These are phyloP conservation scores for Ajuga chamaepitys DNA, from an alignment of 257 asterid genomes.

Conservation along the genomic window DNA sequence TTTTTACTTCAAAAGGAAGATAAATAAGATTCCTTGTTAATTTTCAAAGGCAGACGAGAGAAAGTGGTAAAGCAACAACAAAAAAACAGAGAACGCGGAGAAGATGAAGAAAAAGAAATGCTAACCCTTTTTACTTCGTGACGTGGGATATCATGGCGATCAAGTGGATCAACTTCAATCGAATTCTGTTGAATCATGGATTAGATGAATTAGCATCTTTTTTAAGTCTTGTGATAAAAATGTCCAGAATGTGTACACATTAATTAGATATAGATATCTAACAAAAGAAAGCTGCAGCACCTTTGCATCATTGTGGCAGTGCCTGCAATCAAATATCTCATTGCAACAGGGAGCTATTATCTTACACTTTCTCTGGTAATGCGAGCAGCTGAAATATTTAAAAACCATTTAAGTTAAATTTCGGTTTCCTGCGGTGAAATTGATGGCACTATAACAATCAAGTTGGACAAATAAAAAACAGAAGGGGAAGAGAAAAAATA, in stretches of 20 bases:
- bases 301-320: conserved; percentile 81
- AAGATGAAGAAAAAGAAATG: not conserved
- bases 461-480: not conserved
- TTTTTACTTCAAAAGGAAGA: not conserved
- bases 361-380: conserved; percentile 65
- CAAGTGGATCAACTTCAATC: conserved; percentile 40
- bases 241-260: too few relatives aligned
- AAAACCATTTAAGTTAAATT: not conserved
- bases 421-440: not conserved
- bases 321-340: conserved; percentile 69
- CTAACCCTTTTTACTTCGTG: conserved; percentile 52
- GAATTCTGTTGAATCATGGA: conserved; percentile 42
- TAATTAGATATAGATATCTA: not conserved
- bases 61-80: not conserved
- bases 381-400: conserved; percentile 44
- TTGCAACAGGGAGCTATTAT: conserved; percentile 68
- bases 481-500: not conserved
- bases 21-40: not conserved
- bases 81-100: not conserved
- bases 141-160: conserved; percentile 74
- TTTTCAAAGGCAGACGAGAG: not conserved
- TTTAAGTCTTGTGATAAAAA: not conserved
- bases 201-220: conserved; percentile 6
- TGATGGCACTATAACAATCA: not conserved
- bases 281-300: conserved; percentile 17